phyloP scores from a whole-genome alignment of 2,329 filamentous ascomycete genomes.

The Aspergillus spinulosporus region DNA sequence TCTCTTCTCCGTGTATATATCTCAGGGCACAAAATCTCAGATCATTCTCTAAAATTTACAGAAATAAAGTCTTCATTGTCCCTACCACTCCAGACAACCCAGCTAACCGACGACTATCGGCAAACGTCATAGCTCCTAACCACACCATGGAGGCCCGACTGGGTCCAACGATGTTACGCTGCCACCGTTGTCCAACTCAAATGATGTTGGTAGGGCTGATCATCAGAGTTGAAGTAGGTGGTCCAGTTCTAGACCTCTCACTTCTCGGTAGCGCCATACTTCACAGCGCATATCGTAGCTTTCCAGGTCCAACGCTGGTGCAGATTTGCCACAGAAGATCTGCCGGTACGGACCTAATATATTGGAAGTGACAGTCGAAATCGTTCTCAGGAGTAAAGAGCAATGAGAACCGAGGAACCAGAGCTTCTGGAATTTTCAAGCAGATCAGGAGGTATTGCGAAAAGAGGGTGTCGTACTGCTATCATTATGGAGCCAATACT shows the following conservation, averaged over 20 bases:
- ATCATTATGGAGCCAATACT: no score
- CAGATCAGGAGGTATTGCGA: no score
- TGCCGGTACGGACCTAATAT: background rate
- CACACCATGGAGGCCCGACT: background rate
- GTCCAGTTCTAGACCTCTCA: background rate
- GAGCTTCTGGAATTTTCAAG: background rate
- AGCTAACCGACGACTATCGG: no score
- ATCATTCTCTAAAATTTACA: background rate
- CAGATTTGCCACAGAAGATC: background rate
- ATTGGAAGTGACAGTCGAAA: background rate
- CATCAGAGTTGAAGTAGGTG: background rate
- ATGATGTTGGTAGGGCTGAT: background rate
- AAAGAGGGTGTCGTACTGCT: no score
- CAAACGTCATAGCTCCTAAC: no score
- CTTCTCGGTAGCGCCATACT: background rate
- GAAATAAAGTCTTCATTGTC: no score
- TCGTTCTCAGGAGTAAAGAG: background rate
- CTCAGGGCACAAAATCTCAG: background rate
- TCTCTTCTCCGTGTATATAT: constrained; percentile 11
- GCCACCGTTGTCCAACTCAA: background rate
- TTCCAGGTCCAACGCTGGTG: background rate
- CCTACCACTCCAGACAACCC: no score
- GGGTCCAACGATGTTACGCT: background rate
- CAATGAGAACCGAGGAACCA: background rate
- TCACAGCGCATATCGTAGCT: background rate